Evolutionary conservation across 2,329 filamentous ascomycete genomes (phyloP).

Genomic region (Xenosphaeropsis pyriputrescens): DNA sequence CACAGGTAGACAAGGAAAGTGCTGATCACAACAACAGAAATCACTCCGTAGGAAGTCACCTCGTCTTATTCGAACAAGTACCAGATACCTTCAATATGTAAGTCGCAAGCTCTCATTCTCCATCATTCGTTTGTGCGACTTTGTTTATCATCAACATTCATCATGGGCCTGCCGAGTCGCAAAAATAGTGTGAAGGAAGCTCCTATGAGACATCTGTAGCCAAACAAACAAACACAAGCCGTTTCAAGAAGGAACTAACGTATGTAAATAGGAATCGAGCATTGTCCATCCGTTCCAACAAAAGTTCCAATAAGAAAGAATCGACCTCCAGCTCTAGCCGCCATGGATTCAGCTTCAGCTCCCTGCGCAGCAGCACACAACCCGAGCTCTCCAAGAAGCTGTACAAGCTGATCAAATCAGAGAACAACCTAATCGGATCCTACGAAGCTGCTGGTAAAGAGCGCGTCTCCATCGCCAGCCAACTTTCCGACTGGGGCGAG

Average conservation of each 20-base stretch:
- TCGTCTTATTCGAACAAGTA: too few species aligned
- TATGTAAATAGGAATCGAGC: slow-evolving; percentile 48
- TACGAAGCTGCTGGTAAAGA: slow-evolving; percentile 79
- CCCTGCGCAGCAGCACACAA: slow-evolving; percentile 71
- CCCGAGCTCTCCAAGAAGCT: slow-evolving; percentile 82
- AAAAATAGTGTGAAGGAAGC: slow-evolving; percentile 5
- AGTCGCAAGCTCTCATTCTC: too few species aligned
- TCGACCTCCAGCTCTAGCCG: slow-evolving; percentile 26
- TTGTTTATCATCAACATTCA: too few species aligned
- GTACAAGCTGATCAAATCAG: slow-evolving; percentile 85
- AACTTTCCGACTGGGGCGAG: slow-evolving; percentile 95
- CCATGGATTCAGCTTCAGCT: slow-evolving; percentile 73
- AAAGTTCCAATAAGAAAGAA: slow-evolving; percentile 30
- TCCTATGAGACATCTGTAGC: slow-evolving; percentile 6
- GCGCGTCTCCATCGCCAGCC: slow-evolving; percentile 69
- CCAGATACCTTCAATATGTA: too few species aligned
- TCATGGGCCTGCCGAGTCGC: neutral
- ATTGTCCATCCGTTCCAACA: slow-evolving; percentile 53
- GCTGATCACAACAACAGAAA: too few species aligned
- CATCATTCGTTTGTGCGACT: too few species aligned
- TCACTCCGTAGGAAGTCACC: too few species aligned
- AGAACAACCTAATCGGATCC: slow-evolving; percentile 75
- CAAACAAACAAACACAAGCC: too few species aligned
- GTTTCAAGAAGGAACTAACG: too few species aligned
- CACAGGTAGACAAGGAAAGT: too few species aligned